A percentile compares a stretch with the other conserved stretches of the same genome.
phyloP scores from a whole-genome alignment of 345 rosid species.

The Geranium rotundifolium region DNA sequence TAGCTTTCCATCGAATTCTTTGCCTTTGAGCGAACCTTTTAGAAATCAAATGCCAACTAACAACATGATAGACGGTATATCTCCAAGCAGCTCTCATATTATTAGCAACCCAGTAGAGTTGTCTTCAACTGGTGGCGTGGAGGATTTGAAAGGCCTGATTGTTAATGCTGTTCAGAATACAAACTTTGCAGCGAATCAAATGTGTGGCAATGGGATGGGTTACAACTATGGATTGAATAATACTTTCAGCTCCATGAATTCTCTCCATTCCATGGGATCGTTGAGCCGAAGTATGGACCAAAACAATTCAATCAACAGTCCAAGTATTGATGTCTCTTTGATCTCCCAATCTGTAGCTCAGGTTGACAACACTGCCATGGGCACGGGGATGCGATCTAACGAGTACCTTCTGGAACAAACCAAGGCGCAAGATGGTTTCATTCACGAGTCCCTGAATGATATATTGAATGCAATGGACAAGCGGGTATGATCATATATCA shows the following conservation, averaged over 20 bases:
- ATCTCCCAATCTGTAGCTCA: constrained; percentile 23
- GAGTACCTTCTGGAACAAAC: constrained; percentile 26
- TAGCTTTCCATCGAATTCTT: constrained; percentile 35
- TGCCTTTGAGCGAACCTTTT: constrained; percentile 29
- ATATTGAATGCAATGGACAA: constrained; percentile 47
- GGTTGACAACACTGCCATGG: constrained; percentile 23
- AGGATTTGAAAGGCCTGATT: constrained; percentile 29
- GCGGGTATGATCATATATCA: constrained; percentile 31
- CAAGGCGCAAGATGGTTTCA: constrained; percentile 32
- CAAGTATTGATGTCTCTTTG: constrained; percentile 23
- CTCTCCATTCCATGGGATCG: constrained; percentile 16
- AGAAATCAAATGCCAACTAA: constrained; percentile 18
- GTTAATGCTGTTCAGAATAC: constrained; percentile 32
- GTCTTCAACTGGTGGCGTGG: constrained; percentile 28
- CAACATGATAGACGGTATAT: constrained; percentile 18
- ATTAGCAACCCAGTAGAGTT: constrained; percentile 24
- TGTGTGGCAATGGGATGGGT: constrained; percentile 38
- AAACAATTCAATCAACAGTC: constrained; percentile 8
- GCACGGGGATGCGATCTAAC: constrained; percentile 24
- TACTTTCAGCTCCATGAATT: constrained; percentile 27
- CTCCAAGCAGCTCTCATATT: constrained; percentile 18
- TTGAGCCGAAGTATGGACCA: constrained; percentile 22
- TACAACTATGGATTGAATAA: constrained; percentile 15
- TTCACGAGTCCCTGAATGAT: constrained; percentile 48
- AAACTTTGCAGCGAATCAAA: constrained; percentile 22